These are phyloP conservation scores for Skeletonema costatum DNA, from an alignment of 108 stramenopile species.

Conservation along the genomic window DNA sequence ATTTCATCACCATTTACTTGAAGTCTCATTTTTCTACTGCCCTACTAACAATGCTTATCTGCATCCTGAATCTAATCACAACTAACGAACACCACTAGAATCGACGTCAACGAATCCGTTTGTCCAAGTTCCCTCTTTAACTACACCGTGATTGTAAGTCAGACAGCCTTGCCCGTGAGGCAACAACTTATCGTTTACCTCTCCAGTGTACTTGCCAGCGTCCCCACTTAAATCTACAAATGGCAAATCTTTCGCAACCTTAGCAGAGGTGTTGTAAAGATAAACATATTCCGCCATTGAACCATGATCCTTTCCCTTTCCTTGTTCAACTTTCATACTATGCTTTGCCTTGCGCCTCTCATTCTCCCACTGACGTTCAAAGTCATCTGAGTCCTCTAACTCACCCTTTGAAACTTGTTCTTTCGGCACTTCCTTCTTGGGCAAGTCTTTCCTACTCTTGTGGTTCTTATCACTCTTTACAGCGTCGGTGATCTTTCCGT, in stretches of 20 bases:
- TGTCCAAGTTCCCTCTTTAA: conserved; percentile 39
- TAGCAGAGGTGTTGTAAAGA: conserved; percentile 15
- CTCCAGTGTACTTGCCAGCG: conserved; percentile 36
- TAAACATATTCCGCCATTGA: conserved; percentile 31
- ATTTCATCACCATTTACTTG: neutral
- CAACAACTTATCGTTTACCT: conserved; percentile 38
- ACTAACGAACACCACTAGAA: conserved; percentile 4
- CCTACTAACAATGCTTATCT: neutral
- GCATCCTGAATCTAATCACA: neutral
- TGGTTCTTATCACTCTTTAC: neutral
- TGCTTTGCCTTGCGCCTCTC: neutral
- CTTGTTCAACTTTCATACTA: neutral
- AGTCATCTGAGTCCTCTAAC: neutral
- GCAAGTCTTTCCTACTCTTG: neutral
- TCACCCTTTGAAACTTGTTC: neutral
- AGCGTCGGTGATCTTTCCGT: conserved; percentile 19
- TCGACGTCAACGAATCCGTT: conserved; percentile 1
- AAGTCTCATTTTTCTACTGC: neutral
- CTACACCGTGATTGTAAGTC: conserved; percentile 37
- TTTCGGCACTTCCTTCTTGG: neutral
- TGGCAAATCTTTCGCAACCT: conserved; percentile 39
- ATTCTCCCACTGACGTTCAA: neutral
- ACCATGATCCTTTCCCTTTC: conserved; percentile 9
- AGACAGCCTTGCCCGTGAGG: conserved; percentile 42
- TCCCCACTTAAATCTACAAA: conserved; percentile 44